These are phyloP conservation scores for Mycena epipterygia DNA, from an alignment of 768 basidiomycete genomes.

Conservation along the genomic window DNA sequence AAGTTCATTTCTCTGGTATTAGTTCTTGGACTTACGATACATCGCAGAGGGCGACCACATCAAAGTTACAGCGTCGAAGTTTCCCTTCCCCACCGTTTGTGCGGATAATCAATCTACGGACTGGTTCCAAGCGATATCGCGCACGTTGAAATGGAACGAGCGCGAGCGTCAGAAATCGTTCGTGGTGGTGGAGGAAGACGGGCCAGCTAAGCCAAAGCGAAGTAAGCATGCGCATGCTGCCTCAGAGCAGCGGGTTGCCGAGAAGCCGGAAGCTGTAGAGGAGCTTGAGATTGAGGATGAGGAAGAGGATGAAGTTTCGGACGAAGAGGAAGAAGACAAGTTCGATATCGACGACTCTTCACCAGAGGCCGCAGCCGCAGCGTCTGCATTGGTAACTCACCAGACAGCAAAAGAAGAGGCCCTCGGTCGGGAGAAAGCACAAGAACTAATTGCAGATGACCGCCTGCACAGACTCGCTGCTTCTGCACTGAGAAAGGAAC, in stretches of 20 bases:
- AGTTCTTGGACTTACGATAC: conserved; percentile 23
- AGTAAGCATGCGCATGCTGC: conserved; percentile 37
- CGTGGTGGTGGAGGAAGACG: conserved; percentile 93
- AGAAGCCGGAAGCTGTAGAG: conserved; percentile 41
- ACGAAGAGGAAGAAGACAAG: conserved; percentile 68
- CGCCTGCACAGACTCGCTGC: conserved; percentile 47
- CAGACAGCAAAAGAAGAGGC: conserved; percentile 39
- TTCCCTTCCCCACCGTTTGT: conserved; percentile 98
- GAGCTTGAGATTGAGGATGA: conserved; percentile 57
- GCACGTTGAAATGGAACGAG: conserved; percentile 99
- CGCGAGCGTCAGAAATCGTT: conserved; percentile 98
- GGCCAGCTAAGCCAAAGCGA: conserved; percentile 60
- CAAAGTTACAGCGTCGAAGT: conserved; percentile 96
- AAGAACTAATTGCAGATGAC: conserved; percentile 45
- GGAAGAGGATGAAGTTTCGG: conserved; percentile 63
- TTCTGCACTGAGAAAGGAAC: conserved; percentile 47
- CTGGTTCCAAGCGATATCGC: conserved; percentile 98
- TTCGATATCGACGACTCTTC: conserved; percentile 97
- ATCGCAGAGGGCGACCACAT: conserved; percentile 96
- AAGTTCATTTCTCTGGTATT: conserved; percentile 46
- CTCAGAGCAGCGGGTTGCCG: conserved; percentile 26
- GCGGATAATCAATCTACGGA: conserved; percentile 98
- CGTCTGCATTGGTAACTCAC: conserved; percentile 33
- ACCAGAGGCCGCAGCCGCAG: conserved; percentile 58
- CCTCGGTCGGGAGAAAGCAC: conserved; percentile 45